phyloP scores from a whole-genome alignment of 768 basidiomycete species.

The Boletus pseudopeckii region DNA sequence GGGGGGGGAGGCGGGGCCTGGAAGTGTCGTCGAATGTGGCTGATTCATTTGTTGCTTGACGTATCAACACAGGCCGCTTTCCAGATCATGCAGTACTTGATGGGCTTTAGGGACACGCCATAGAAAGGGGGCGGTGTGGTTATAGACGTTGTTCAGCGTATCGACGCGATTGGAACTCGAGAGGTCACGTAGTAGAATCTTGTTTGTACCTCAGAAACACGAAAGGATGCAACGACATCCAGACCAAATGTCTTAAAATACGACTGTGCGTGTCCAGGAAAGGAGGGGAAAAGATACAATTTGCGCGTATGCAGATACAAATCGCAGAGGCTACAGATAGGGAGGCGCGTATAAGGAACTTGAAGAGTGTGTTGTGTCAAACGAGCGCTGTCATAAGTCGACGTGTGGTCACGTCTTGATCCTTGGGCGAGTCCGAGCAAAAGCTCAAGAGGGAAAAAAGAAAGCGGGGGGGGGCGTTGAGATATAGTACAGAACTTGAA shows the following conservation, averaged over 20 bases:
- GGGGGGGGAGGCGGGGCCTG: too few species aligned
- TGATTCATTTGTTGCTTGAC: not conserved
- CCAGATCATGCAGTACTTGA: conserved; percentile 64
- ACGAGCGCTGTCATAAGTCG: not conserved
- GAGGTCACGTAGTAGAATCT: not conserved
- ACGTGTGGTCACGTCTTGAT: not conserved
- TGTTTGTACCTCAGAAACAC: not conserved
- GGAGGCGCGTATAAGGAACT: too few species aligned
- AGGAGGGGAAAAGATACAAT: not conserved
- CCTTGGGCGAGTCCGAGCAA: not conserved
- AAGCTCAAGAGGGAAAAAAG: not conserved
- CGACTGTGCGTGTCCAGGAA: not conserved
- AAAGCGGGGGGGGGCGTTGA: not conserved
- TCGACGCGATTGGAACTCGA: not conserved
- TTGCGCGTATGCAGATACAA: not conserved
- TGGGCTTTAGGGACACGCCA: conserved; percentile 57
- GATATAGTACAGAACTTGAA: not conserved
- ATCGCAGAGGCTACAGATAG: not conserved
- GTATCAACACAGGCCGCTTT: conserved; percentile 49
- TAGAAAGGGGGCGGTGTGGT: not conserved
- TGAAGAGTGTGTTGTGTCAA: not conserved
- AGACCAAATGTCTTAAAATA: not conserved
- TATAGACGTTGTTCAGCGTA: too few species aligned
- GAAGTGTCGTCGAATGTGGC: not conserved
- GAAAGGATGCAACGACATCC: not conserved